These are phyloP conservation scores for Hypoxylon sp. DNA, from an alignment of 2,329 filamentous ascomycete genomes.

Conservation along the genomic window DNA sequence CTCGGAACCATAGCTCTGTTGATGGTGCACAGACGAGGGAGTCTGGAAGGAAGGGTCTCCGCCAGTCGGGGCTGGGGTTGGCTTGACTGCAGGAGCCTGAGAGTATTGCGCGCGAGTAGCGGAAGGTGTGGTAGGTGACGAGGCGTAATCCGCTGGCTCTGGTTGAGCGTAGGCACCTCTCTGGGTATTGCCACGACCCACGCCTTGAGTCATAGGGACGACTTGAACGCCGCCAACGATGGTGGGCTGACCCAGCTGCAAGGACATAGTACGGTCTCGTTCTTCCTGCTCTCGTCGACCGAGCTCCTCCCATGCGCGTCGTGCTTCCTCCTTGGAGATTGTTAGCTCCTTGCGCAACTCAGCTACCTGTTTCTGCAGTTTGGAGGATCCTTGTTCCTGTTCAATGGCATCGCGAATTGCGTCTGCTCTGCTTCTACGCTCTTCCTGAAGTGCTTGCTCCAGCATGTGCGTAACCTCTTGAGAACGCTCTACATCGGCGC, in stretches of 20 bases:
- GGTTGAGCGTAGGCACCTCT: constrained; percentile 52
- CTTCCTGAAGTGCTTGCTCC: constrained; percentile 79
- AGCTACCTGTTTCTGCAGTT: constrained; percentile 79
- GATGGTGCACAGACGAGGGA: constrained; percentile 56
- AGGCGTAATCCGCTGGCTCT: constrained; percentile 50
- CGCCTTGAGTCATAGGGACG: constrained; percentile 86
- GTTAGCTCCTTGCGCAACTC: constrained; percentile 94
- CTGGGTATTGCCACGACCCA: constrained; percentile 65
- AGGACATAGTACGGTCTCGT: constrained; percentile 83
- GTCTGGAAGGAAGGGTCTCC: constrained; percentile 56
- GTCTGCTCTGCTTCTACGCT: constrained; percentile 76
- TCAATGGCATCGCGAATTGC: constrained; percentile 74
- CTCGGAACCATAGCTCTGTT: constrained; percentile 68
- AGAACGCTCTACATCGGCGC: constrained; percentile 85
- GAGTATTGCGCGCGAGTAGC: constrained; percentile 54
- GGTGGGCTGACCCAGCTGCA: constrained; percentile 88
- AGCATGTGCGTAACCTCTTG: constrained; percentile 85
- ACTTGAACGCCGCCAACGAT: constrained; percentile 94
- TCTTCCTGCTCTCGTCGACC: constrained; percentile 94
- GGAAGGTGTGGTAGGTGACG: constrained; percentile 44
- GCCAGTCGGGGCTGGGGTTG: constrained; percentile 55
- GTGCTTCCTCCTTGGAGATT: constrained; percentile 96
- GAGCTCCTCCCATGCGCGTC: constrained; percentile 96
- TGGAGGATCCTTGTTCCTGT: constrained; percentile 74
- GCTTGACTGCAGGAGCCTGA: constrained; percentile 58